Percentiles rank a stretch among this genome's conserved stretches.
phyloP scores from a whole-genome alignment of 1,284 basidiomycete genomes.

The Grifola frondosa region DNA sequence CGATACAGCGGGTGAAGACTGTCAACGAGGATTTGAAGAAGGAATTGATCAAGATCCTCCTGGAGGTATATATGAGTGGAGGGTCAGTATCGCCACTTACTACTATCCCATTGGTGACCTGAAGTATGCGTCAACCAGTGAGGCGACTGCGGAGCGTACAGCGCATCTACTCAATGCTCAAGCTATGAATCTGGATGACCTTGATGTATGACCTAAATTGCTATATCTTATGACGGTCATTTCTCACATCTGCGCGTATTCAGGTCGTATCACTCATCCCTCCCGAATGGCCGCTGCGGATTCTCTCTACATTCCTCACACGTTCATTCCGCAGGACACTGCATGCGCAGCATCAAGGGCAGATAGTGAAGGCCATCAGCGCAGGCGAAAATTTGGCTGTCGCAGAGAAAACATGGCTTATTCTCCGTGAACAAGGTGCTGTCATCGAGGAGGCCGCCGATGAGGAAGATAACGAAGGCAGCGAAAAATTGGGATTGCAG shows the following conservation, averaged over 20 bases:
- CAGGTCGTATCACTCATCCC: slow-evolving; percentile 76
- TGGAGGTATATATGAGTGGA: slow-evolving; percentile 80
- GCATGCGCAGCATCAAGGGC: slow-evolving; percentile 69
- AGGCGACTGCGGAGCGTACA: slow-evolving; percentile 50
- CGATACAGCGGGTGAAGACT: slow-evolving; percentile 38
- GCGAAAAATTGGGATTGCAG: slow-evolving; percentile 21
- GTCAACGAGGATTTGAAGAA: slow-evolving; percentile 57
- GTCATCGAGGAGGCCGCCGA: slow-evolving; percentile 64
- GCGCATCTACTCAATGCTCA: slow-evolving; percentile 77
- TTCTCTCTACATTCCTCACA: slow-evolving; percentile 74
- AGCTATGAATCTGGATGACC: slow-evolving; percentile 72
- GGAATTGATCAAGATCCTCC: slow-evolving; percentile 63
- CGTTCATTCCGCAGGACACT: slow-evolving; percentile 75
- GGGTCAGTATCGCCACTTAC: slow-evolving; percentile 44
- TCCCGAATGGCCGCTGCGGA: slow-evolving; percentile 68
- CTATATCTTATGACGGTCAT: background rate
- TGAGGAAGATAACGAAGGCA: slow-evolving; percentile 33
- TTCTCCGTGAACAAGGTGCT: slow-evolving; percentile 62
- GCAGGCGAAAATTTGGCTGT: slow-evolving; percentile 70
- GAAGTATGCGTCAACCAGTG: slow-evolving; percentile 34
- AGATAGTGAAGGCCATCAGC: slow-evolving; percentile 71
- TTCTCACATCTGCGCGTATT: background rate
- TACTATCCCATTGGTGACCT: slow-evolving; percentile 2
- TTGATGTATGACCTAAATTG: slow-evolving; percentile 56
- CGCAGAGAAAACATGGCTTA: slow-evolving; percentile 51